These are phyloP conservation scores for Limnanthes douglasii DNA, from an alignment of 345 rosid species.

Conservation along the genomic window DNA sequence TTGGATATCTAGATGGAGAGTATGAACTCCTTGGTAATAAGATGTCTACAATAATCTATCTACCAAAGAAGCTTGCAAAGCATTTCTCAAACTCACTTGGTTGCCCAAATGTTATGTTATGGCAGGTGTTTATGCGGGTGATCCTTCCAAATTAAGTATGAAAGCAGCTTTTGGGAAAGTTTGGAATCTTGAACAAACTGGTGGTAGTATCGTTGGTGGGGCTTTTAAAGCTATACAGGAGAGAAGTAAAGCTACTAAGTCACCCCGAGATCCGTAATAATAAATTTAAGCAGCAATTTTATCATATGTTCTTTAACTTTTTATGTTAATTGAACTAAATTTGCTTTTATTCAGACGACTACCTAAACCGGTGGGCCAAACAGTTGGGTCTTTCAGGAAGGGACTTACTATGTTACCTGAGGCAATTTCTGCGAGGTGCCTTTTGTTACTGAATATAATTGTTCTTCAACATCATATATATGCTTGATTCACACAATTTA, in stretches of 20 bases:
- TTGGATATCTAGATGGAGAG: too few relatives aligned
- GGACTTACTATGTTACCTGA: constrained; percentile 83
- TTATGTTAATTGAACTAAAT: too few relatives aligned
- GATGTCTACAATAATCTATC: too few relatives aligned
- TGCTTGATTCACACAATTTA: too few relatives aligned
- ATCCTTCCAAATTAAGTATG: constrained; percentile 87
- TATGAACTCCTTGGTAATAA: too few relatives aligned
- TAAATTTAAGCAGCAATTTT: constrained; percentile 2
- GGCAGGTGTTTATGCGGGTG: constrained; percentile 90
- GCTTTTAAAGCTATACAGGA: constrained; percentile 68
- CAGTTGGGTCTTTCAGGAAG: constrained; percentile 86
- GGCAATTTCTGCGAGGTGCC: constrained; percentile 54
- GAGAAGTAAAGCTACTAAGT: constrained; percentile 46
- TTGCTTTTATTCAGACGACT: too few relatives aligned
- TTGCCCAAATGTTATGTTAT: constrained; percentile 1
- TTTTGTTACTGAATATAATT: background rate
- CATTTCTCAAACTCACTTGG: background rate
- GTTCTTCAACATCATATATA: too few relatives aligned
- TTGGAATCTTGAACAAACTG: constrained; percentile 86
- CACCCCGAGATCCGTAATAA: constrained; percentile 68
- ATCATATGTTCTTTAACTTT: background rate
- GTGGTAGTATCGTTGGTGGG: constrained; percentile 82
- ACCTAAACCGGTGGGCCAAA: constrained; percentile 71
- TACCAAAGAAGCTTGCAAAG: too few relatives aligned
- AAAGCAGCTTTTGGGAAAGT: constrained; percentile 96